Percentiles rank a stretch among this genome's conserved stretches.
Evolutionary conservation across 192 early-diverging fungal genomes (phyloP).

Genomic region (Geosiphon pyriformis): DNA sequence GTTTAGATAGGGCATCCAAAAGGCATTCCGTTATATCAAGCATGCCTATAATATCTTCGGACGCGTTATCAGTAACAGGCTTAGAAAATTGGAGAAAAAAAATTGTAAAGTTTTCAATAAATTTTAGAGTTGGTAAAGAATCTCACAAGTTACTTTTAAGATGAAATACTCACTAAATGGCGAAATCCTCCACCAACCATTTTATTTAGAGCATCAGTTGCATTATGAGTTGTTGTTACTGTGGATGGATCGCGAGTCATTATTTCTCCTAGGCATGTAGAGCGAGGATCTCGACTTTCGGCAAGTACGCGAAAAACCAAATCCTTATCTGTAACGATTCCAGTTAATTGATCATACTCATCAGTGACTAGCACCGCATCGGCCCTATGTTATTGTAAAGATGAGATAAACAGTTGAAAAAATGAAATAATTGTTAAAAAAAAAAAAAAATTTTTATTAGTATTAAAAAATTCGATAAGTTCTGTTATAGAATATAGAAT

Average conservation of each 20-base stretch:
- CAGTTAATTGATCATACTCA: slow-evolving; percentile 46
- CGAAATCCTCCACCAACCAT: slow-evolving; percentile 76
- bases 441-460: too few species aligned
- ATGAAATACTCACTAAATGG: slow-evolving; percentile 49
- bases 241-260: slow-evolving; percentile 77
- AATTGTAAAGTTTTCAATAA: neutral
- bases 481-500: too few species aligned
- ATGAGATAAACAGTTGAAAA: too few species aligned
- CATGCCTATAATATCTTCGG: slow-evolving; percentile 70
- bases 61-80: slow-evolving; percentile 64
- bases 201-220: slow-evolving; percentile 72
- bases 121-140: neutral
- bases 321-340: slow-evolving; percentile 92
- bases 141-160: neutral
- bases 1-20: slow-evolving; percentile 74
- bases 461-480: too few species aligned
- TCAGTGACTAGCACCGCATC: slow-evolving; percentile 41
- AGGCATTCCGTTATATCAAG: slow-evolving; percentile 81
- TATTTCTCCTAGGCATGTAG: slow-evolving; percentile 63
- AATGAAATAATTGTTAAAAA: too few species aligned
- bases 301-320: slow-evolving; percentile 84
- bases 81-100: slow-evolving; percentile 22
- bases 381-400: slow-evolving; percentile 23
- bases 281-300: slow-evolving; percentile 57
- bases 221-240: slow-evolving; percentile 68